Evolutionary conservation across 2,329 filamentous ascomycete species (phyloP), one percentile per base, ranked within the genome.

Genomic region (Tolypocladium endophyticum): DNA sequence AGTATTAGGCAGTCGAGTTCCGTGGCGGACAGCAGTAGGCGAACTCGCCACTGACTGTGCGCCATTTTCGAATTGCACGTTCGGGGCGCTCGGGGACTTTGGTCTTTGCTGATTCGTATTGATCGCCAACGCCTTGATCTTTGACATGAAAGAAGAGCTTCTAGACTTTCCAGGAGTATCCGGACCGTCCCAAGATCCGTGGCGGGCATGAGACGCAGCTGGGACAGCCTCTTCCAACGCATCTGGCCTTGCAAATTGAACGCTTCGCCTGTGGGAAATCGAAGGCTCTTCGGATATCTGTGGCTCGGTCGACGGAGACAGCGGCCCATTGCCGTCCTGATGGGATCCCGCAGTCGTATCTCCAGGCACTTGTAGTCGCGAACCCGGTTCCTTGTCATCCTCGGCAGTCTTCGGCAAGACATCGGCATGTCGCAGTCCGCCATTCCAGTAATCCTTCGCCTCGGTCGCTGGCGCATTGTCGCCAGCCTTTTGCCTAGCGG

Each of bases 61-160:
- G 3, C 71, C 72, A 18, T 70, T 68, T 35, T 79, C 75, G 14
- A 66, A 64, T 12, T 67, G 65, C 41, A 61, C 65, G 59, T 63
- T 62, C 62, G 61, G 64, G 61, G 30, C 69, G 64, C 58, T 66
- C 67, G 62, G 76, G 69, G 64, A 76, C 70, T 68, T 74, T 72
- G 80, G 74, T n/a, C 73, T 73, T 58, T 82, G 81, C 16, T 79
- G 70, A 30, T 71, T 72, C n/a, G 77, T 73, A 9, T 76, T 73
- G 14, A 79, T 82, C 28, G 89, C 84, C 59, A 95, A 76, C 4
- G 89, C 87, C 70, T 89, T 91, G 63, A 96, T 73, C 71, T 88
- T 92, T 23, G 87, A 87, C 73, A 96, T 90, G 64, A 95, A 81
- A 30, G 87, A 87, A 28, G 83, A 82, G 59, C 82, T 77, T 61